These are phyloP conservation scores for Cordyceps javanica DNA, from an alignment of 2,329 filamentous ascomycete species.

Conservation along the genomic window DNA sequence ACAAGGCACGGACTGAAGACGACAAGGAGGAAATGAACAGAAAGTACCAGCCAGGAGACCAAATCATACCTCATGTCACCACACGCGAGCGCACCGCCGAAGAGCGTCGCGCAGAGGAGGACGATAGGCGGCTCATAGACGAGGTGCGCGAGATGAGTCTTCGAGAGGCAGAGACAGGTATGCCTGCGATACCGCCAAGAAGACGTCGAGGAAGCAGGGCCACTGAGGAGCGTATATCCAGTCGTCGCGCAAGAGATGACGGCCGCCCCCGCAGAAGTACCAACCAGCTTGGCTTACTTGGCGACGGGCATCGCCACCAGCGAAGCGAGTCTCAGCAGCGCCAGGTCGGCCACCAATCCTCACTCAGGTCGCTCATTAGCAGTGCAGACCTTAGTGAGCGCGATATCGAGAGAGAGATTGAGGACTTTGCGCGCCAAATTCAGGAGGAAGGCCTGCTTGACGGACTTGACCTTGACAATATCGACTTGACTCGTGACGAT, in stretches of 20 bases:
- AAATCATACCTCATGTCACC: slow-evolving; percentile 62
- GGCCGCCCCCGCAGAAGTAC: slow-evolving; percentile 26
- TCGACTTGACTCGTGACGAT: slow-evolving; percentile 78
- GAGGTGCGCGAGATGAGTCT: slow-evolving; percentile 70
- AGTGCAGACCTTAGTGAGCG: slow-evolving; percentile 68
- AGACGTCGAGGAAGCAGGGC: slow-evolving; percentile 16
- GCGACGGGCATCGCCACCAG: slow-evolving; percentile 26
- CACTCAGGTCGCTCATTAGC: slow-evolving; percentile 77
- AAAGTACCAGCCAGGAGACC: slow-evolving; percentile 76
- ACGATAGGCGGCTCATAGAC: slow-evolving; percentile 64
- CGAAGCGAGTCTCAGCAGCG: slow-evolving; percentile 45
- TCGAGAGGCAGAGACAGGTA: slow-evolving; percentile 54
- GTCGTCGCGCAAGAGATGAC: slow-evolving; percentile 29
- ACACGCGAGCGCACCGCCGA: slow-evolving; percentile 44
- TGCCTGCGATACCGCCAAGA: slow-evolving; percentile 20
- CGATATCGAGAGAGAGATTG: slow-evolving; percentile 81
- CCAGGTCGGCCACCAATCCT: slow-evolving; percentile 83
- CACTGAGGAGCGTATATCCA: slow-evolving; percentile 23
- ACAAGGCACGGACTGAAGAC: slow-evolving; percentile 58
- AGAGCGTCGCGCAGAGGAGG: slow-evolving; percentile 51
- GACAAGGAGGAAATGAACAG: slow-evolving; percentile 72
- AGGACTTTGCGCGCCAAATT: slow-evolving; percentile 85
- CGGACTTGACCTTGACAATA: slow-evolving; percentile 80
- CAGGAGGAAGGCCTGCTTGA: slow-evolving; percentile 81
- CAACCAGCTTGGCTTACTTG: slow-evolving; percentile 33